phyloP scores from a whole-genome alignment of 441 rosid species.

The Croton laevigatus region DNA sequence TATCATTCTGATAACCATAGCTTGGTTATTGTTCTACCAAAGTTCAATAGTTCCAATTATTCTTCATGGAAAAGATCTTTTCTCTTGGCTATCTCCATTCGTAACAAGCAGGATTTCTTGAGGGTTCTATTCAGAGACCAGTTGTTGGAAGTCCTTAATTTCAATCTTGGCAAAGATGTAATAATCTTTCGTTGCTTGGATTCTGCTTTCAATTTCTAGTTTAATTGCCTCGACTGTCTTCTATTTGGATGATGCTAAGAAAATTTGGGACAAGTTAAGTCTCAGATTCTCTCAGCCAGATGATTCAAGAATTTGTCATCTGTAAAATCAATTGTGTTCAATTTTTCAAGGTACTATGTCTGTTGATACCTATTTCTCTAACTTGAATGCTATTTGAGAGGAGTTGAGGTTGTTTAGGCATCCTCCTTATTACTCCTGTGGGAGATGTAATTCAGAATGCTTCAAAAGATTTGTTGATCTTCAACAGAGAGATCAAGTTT shows the following conservation, averaged over 20 bases:
- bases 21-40: background rate
- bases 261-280: background rate
- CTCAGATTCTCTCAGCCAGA: background rate
- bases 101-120: background rate
- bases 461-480: too few species aligned
- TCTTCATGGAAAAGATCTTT: background rate
- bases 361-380: background rate
- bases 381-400: background rate
- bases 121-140: background rate
- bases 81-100: background rate
- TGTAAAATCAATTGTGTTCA: too few species aligned
- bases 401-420: background rate
- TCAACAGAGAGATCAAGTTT: background rate
- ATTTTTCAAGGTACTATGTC: background rate
- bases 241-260: background rate
- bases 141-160: too few species aligned
- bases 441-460: background rate
- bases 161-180: background rate
- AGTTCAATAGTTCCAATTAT: too few species aligned
- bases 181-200: background rate
- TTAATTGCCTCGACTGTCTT: background rate
- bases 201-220: background rate
- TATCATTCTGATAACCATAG: background rate
- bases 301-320: background rate
- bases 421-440: background rate